Percentiles rank a stretch among this genome's conserved stretches.
phyloP scores from a whole-genome alignment of 148 eudicot species.

The Rhododendron griersonianum region DNA sequence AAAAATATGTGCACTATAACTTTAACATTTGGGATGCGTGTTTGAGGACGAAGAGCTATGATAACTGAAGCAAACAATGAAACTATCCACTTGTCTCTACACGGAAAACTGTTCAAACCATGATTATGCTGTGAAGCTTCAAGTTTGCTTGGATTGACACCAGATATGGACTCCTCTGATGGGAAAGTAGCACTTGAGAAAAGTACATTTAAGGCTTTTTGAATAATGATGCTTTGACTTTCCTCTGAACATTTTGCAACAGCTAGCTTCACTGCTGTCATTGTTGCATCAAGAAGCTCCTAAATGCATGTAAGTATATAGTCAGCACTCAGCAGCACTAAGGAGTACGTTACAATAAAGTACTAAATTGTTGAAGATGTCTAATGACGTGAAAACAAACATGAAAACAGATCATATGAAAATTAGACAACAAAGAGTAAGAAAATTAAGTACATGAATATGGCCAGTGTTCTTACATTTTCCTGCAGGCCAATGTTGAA shows the following conservation, averaged over 20 bases:
- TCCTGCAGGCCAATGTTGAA: slow-evolving; percentile 18
- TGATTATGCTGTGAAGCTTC: slow-evolving; percentile 30
- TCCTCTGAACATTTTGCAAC: slow-evolving; percentile 61
- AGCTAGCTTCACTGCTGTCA: slow-evolving; percentile 61
- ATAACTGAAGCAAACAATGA: slow-evolving; percentile 78
- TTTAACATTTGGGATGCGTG: slow-evolving; percentile 37
- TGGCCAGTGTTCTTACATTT: slow-evolving; percentile 31
- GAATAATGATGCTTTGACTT: slow-evolving; percentile 47
- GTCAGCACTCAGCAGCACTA: not conserved
- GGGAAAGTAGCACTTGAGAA: slow-evolving; percentile 33
- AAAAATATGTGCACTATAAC: slow-evolving; percentile 39
- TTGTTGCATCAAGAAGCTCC: slow-evolving; percentile 73
- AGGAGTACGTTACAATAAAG: not conserved
- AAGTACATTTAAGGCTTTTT: slow-evolving; percentile 55
- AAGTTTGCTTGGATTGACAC: slow-evolving; percentile 18
- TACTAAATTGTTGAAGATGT: not conserved
- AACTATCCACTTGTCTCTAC: slow-evolving; percentile 59
- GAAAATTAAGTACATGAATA: not conserved
- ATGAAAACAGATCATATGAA: not conserved
- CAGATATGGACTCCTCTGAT: slow-evolving; percentile 21
- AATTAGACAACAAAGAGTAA: not conserved
- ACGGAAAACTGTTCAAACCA: slow-evolving; percentile 25
- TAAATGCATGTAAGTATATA: slow-evolving; percentile 22
- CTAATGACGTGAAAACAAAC: not conserved
- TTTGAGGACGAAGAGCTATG: slow-evolving; percentile 70